Conservation (phyloP, 352 stramenopile species). For the Pythium volutum region DNA sequence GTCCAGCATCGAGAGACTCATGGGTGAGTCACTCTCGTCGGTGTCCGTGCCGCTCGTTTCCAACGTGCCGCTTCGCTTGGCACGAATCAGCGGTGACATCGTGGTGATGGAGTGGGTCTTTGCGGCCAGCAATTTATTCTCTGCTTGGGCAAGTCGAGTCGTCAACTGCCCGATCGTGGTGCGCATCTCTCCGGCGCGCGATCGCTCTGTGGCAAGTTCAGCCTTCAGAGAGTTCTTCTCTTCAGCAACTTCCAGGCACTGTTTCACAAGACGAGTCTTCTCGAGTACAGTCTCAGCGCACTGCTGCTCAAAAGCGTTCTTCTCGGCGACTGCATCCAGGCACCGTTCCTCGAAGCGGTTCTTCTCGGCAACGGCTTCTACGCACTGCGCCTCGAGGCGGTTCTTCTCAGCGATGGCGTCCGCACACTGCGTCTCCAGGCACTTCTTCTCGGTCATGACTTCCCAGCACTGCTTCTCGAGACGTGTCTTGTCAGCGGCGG, state of each 20-base stretch:
- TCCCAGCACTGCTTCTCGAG: neutral
- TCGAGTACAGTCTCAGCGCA: neutral
- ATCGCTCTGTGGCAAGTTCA: neutral
- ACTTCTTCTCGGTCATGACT: neutral
- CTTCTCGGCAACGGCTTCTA: neutral
- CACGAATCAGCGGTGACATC: neutral
- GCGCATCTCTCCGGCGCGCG: neutral
- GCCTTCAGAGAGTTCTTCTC: constrained; percentile 2
- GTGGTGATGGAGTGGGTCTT: neutral
- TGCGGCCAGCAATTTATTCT: neutral
- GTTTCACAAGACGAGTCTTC: neutral
- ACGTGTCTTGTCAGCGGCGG: neutral
- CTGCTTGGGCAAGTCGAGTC: neutral
- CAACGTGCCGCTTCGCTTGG: constrained; percentile 11
- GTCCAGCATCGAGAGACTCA: neutral
- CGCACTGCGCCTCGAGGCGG: neutral
- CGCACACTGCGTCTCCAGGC: neutral
- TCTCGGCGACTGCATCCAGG: neutral
- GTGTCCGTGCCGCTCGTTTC: constrained; percentile 9
- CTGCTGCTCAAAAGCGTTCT: neutral
- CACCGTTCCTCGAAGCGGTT: neutral
- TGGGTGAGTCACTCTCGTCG: constrained; percentile 2
- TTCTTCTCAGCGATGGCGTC: neutral
- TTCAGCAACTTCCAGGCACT: neutral
- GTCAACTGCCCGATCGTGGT: neutral